These are phyloP conservation scores for Solanum dulcamara DNA, from an alignment of 257 asterid genomes.

Conservation along the genomic window DNA sequence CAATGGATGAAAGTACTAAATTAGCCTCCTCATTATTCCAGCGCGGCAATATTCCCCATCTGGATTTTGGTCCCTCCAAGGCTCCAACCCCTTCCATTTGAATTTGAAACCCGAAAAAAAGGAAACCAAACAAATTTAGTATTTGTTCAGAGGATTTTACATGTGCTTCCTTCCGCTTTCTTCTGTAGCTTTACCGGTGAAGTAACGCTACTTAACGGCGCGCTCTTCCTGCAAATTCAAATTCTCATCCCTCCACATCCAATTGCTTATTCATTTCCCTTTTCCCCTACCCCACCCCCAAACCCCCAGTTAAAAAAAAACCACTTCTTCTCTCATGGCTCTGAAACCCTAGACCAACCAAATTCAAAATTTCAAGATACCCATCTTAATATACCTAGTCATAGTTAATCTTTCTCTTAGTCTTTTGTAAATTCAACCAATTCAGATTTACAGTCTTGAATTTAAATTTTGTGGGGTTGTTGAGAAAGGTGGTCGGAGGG, in stretches of 20 bases:
- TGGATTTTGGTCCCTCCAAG: neutral
- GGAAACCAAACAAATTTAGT: neutral
- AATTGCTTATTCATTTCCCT: neutral
- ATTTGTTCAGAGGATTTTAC: neutral
- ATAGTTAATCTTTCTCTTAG: neutral
- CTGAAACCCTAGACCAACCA: neutral
- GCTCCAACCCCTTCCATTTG: slow-evolving; percentile 8
- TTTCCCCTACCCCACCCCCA: neutral
- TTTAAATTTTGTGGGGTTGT: slow-evolving; percentile 1
- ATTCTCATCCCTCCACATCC: slow-evolving; percentile 6
- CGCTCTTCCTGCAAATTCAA: slow-evolving; percentile 20
- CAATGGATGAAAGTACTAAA: neutral
- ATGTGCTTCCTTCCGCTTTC: neutral
- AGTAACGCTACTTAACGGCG: slow-evolving; percentile 7
- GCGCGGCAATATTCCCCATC: slow-evolving; percentile 4
- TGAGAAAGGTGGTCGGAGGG: neutral
- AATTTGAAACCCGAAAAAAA: slow-evolving; percentile 13
- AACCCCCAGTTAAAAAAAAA: neutral
- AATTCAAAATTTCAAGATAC: neutral
- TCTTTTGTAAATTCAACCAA: neutral
- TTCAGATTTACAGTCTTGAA: neutral
- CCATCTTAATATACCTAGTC: neutral
- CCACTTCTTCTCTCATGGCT: neutral
- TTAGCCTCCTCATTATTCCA: neutral
- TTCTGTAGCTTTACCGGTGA: neutral